Percentiles rank a stretch among this genome's conserved stretches.
These are phyloP conservation scores for Tetraselmis chui DNA, from an alignment of 139 green algal genomes.

Conservation along the genomic window DNA sequence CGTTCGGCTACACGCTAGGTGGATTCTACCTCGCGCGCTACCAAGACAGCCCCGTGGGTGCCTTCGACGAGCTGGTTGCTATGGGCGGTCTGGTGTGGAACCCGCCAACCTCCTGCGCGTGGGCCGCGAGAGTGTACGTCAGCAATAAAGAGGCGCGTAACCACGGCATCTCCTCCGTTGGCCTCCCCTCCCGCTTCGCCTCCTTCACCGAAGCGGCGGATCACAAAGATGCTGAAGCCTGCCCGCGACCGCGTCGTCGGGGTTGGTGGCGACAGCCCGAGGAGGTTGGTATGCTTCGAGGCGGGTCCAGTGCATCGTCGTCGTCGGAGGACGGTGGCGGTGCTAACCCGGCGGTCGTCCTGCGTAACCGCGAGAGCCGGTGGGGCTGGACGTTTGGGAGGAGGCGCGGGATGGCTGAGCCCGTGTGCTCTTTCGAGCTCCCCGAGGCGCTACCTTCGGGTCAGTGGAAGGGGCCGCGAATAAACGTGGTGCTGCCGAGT, in stretches of 20 bases:
- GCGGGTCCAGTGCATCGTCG: neutral
- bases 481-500: conserved; percentile 61
- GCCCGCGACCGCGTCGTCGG: neutral
- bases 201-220: conserved; percentile 39
- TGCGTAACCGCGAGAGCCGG: neutral
- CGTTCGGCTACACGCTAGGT: conserved; percentile 85
- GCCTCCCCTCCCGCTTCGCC: conserved; percentile 73
- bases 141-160: conserved; percentile 51
- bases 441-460: conserved; percentile 10
- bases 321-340: neutral
- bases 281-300: neutral
- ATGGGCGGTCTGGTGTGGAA: conserved; percentile 91
- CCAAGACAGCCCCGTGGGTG: conserved; percentile 75
- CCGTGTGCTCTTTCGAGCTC: conserved; percentile 52
- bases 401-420: conserved; percentile 16
- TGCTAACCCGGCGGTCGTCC: conserved; percentile 5
- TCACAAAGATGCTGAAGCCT: neutral
- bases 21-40: conserved; percentile 92
- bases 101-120: conserved; percentile 87
- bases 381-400: neutral
- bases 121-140: conserved; percentile 75
- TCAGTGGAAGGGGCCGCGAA: conserved; percentile 21
- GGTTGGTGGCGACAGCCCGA: neutral
- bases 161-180: conserved; percentile 65
- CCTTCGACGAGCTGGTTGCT: conserved; percentile 87